These are phyloP conservation scores for Saccharomycopsis hybrid DNA, from an alignment of 1,139 yeast species.

Conservation along the genomic window DNA sequence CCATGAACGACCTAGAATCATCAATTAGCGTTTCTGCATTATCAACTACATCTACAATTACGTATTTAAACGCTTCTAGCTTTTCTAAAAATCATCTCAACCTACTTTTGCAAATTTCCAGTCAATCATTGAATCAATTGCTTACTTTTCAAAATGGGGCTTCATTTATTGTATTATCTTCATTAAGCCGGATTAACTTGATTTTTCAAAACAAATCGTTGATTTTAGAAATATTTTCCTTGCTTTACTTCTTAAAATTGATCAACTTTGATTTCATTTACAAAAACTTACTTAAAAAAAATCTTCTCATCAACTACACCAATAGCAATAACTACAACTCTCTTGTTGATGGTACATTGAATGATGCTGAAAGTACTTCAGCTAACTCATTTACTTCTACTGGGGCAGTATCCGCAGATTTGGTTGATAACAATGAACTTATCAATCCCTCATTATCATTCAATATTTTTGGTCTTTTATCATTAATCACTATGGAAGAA, in stretches of 20 bases:
- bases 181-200: conserved; percentile 35
- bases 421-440: conserved; percentile 14
- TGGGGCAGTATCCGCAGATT: not conserved
- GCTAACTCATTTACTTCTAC: not conserved
- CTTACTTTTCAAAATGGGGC: conserved; percentile 31
- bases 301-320: conserved; percentile 12
- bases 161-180: conserved; percentile 33
- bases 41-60: conserved; percentile 1
- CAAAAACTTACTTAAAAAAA: conserved; percentile 11
- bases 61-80: conserved; percentile 3
- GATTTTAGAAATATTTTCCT: conserved; percentile 38
- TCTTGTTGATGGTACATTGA: not conserved
- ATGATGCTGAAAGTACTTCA: conserved; percentile 3
- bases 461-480: conserved; percentile 19
- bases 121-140: conserved; percentile 5
- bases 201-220: conserved; percentile 38
- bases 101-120: conserved; percentile 5
- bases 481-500: conserved; percentile 13
- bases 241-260: conserved; percentile 31
- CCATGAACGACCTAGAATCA: not conserved
- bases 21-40: not conserved
- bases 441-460: conserved; percentile 12
- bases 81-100: not conserved
- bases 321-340: not conserved
- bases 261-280: conserved; percentile 24